These are phyloP conservation scores for Eucalyptus albens DNA, from an alignment of 345 rosid genomes.

Conservation along the genomic window DNA sequence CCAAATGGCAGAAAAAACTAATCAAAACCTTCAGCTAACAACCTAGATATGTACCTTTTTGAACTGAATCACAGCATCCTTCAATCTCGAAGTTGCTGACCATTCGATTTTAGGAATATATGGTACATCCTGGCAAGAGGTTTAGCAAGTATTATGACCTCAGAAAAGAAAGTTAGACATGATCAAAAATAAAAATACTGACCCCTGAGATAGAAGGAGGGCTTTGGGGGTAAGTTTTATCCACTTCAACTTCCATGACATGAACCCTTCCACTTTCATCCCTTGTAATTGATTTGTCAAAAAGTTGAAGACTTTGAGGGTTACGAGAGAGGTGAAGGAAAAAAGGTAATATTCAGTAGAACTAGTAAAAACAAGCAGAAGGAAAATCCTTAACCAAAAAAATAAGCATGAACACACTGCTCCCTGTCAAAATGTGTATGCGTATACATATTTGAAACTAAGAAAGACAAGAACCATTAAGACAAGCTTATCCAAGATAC, in stretches of 20 bases:
- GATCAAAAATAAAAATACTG: constrained; percentile 5
- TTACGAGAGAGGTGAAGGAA: neutral
- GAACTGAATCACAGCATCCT: constrained; percentile 52
- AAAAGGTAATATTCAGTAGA: neutral
- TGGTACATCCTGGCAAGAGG: constrained; percentile 49
- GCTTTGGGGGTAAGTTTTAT: constrained; percentile 34
- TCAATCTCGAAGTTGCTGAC: constrained; percentile 48
- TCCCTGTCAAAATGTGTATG: neutral
- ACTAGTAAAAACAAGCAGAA: neutral
- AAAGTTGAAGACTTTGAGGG: neutral
- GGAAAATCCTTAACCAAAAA: neutral
- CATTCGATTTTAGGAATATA: constrained; percentile 41
- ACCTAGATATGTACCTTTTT: constrained; percentile 21
- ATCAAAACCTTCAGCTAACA: neutral
- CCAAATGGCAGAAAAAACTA: neutral
- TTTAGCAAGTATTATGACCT: neutral
- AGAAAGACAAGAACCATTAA: neutral
- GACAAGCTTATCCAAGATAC: neutral
- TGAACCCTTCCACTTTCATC: constrained; percentile 52
- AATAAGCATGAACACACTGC: neutral
- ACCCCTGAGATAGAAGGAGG: constrained; percentile 74
- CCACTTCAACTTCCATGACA: constrained; percentile 43
- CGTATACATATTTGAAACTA: neutral
- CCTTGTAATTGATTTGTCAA: constrained; percentile 9
- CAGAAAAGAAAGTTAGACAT: neutral